Percentiles rank a stretch among this genome's conserved stretches.
These are phyloP conservation scores for Botrytis hyacinthi DNA, from an alignment of 2,329 filamentous ascomycete species.

Conservation along the genomic window DNA sequence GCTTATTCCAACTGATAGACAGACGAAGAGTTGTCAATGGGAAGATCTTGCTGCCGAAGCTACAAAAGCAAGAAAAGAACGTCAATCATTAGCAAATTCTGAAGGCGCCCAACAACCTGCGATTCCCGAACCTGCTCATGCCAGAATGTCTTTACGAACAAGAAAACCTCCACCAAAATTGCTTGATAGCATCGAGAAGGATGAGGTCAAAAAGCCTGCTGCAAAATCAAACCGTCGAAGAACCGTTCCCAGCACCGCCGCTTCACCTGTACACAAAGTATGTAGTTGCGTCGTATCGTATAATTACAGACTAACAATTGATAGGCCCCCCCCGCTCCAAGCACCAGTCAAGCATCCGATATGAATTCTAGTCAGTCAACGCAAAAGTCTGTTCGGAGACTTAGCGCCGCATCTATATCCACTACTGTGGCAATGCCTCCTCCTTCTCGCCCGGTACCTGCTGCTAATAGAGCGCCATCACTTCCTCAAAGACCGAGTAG, in stretches of 20 bases:
- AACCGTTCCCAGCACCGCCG: constrained; percentile 56
- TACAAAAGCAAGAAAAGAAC: constrained; percentile 61
- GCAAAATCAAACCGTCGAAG: constrained; percentile 52
- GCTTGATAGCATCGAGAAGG: constrained; percentile 53
- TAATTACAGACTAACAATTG: background rate
- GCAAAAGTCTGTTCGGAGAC: constrained; percentile 40
- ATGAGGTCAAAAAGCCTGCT: constrained; percentile 43
- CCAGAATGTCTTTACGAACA: constrained; percentile 71
- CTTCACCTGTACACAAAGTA: constrained; percentile 48
- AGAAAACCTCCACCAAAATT: constrained; percentile 58
- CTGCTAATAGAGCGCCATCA: constrained; percentile 34
- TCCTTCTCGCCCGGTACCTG: constrained; percentile 26
- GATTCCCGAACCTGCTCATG: constrained; percentile 42
- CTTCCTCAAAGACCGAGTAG: constrained; percentile 41
- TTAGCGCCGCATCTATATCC: constrained; percentile 45
- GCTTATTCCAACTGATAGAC: constrained; percentile 72
- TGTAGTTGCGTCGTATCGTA: background rate
- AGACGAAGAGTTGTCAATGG: constrained; percentile 71
- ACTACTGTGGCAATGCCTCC: constrained; percentile 39
- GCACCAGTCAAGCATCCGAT: constrained; percentile 37
- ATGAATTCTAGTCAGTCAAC: constrained; percentile 32
- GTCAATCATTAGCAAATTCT: constrained; percentile 52
- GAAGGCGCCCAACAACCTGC: constrained; percentile 35
- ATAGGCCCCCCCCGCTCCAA: constrained; percentile 12
- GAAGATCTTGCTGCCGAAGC: constrained; percentile 76